Conservation (phyloP, 306 rosid genomes). For the Morella rubra region DNA sequence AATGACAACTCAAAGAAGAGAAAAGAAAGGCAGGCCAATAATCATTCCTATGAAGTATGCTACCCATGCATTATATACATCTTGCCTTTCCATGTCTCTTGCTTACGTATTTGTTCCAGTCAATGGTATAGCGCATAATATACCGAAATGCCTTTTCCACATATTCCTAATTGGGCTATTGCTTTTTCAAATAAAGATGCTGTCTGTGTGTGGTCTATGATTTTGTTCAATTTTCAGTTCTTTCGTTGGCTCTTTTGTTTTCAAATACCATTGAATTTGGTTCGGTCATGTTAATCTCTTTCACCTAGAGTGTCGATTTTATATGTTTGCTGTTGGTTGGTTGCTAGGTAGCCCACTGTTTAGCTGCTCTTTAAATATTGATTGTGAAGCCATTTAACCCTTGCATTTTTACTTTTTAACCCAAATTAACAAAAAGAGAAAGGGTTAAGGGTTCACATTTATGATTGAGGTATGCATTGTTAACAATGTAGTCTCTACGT, state of each 20-base stretch:
- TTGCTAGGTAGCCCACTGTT: neutral
- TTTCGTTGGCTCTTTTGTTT: neutral
- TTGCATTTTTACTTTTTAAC: neutral
- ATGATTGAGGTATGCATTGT: neutral
- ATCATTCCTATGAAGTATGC: conserved; percentile 33
- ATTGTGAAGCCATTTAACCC: neutral
- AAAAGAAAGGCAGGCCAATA: conserved; percentile 29
- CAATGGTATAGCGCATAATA: neutral
- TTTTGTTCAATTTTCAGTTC: neutral
- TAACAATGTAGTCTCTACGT: neutral
- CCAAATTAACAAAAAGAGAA: neutral
- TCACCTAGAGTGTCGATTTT: neutral
- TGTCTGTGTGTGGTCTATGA: neutral
- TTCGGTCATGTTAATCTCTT: neutral
- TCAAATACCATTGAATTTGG: neutral
- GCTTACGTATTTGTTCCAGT: conserved; percentile 7
- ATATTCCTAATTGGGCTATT: neutral
- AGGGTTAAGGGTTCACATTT: neutral
- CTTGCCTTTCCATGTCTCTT: conserved; percentile 15
- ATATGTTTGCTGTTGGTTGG: neutral
- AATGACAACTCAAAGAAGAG: conserved; percentile 28
- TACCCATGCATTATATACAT: conserved; percentile 22
- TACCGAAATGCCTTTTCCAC: neutral
- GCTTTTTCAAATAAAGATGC: neutral
- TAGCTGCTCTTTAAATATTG: neutral